Evolutionary conservation across 371 early-diverging fungal species (phyloP).

Genomic region (Mortierella sp.): DNA sequence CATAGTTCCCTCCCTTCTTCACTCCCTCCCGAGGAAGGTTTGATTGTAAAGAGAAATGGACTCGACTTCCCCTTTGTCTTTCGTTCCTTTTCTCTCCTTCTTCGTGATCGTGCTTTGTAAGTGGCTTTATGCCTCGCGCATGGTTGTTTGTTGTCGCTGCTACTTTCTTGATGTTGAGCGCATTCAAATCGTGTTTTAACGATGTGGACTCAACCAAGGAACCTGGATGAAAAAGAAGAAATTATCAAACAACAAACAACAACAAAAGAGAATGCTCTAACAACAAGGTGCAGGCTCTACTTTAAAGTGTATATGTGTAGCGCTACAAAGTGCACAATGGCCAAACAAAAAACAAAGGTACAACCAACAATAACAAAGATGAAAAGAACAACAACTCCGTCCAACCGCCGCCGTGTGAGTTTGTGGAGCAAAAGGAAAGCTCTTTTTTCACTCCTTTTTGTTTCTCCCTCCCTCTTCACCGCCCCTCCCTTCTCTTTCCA

Average conservation of each 20-base stretch:
- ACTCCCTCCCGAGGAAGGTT: neutral
- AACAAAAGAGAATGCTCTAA: neutral
- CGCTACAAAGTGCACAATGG: neutral
- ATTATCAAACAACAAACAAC: neutral
- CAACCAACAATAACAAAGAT: neutral
- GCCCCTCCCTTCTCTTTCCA: neutral
- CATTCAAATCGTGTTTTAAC: neutral
- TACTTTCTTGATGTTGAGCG: neutral
- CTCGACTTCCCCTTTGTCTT: neutral
- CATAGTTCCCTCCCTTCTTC: too few relatives aligned
- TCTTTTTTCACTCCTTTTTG: neutral
- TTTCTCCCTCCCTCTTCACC: neutral
- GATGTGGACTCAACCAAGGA: neutral
- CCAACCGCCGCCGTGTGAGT: conserved; percentile 11
- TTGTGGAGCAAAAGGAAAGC: conserved; percentile 13
- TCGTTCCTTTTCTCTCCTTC: neutral
- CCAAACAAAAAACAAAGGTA: neutral
- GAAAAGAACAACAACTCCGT: neutral
- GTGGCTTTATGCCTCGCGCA: neutral
- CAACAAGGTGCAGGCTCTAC: neutral
- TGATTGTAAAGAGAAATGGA: neutral
- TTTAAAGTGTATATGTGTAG: conserved; percentile 6
- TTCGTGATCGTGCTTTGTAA: conserved; percentile 8
- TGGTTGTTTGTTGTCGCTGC: neutral
- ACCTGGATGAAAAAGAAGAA: neutral